A percentile compares a stretch with the other conserved stretches of the same genome.
Conservation (phyloP, 768 basidiomycete genomes). For the Phlebiopsis gigantea region DNA sequence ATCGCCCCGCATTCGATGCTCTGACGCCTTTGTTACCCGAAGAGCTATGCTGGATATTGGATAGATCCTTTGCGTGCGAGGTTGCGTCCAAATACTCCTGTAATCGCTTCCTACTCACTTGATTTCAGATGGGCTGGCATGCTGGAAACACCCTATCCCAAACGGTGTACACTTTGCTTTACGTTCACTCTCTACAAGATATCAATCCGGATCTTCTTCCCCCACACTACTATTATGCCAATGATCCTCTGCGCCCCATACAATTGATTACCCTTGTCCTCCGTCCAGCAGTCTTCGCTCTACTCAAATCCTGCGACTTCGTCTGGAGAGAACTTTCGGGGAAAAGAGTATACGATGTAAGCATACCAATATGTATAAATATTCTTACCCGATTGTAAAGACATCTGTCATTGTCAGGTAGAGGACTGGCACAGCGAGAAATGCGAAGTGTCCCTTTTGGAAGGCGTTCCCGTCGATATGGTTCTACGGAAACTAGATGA, state of each 20-base stretch:
- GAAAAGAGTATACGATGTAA: conserved; percentile 71
- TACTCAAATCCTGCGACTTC: conserved; percentile 79
- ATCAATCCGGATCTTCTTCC: conserved; percentile 52
- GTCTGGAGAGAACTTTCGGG: conserved; percentile 79
- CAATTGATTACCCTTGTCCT: conserved; percentile 68
- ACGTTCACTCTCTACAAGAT: conserved; percentile 59
- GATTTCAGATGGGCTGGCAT: conserved; percentile 79
- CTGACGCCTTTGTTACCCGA: conserved; percentile 59
- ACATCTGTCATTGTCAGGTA: conserved; percentile 38
- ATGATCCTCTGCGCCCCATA: conserved; percentile 45
- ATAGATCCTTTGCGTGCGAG: conserved; percentile 73
- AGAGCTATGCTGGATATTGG: conserved; percentile 87
- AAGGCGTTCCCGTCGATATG: conserved; percentile 51
- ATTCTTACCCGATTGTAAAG: not conserved
- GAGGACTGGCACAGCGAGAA: conserved; percentile 93
- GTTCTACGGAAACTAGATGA: conserved; percentile 52
- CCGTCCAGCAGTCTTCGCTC: conserved; percentile 56
- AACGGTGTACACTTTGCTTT: conserved; percentile 75
- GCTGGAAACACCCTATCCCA: conserved; percentile 80
- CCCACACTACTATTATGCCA: conserved; percentile 14
- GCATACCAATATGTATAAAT: conserved; percentile 24
- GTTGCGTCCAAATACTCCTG: conserved; percentile 38
- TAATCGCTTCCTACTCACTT: conserved; percentile 10
- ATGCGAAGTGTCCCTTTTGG: conserved; percentile 71
- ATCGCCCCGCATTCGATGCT: conserved; percentile 54